Base-by-base conservation (phyloP, 1,284 basidiomycete species). In the Ceratobasidium papillatum region DNA sequence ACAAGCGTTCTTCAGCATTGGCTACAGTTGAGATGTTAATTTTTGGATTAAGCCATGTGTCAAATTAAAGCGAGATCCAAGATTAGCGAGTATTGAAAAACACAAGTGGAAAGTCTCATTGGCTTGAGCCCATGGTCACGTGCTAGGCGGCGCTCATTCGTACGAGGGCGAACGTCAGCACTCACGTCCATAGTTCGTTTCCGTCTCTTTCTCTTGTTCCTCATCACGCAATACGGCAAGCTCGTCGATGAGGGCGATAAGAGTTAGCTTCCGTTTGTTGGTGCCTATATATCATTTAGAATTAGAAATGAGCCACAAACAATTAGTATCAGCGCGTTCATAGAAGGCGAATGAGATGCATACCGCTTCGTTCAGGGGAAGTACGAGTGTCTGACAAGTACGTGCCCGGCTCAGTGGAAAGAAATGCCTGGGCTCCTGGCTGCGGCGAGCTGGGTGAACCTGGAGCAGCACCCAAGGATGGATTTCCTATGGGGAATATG, bases 241-340 rank as follows among this genome's bases (percentile, higher is more conserved):
- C 32, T 81, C 84, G 77, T 93, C 90, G 68, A 93, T 85, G 76
- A 92, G 80, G 77, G 85, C 90, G 51, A 90, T 81, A 65, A 92
- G 85, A 0, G 90, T 91, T 78, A 90, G 87, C 78, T 86, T 88
- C 52, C 90, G 83, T 76, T 80, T 84, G 38, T 71, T 74, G 22
- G 75, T 52, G 34, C 11, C 62, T 73, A n/a, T 19, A 38, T 17
- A 38, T 11, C 25, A 47, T 14, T 7, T 2, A 17, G 22, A 27
- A 1, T 34, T 52, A 2, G n/a, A n/a, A 51, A 38, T 65, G 32
- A 34, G 25, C 45, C 36, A 19, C 11, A 61, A n/a, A 25, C 12
- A 32, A 3, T 4, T 43, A 63, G 47, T 52, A 63, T 47, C 12
- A 34, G 56, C 25, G 14, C 9, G 51, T n/a, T 34, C 36, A 9